phyloP scores from a whole-genome alignment of 2,329 filamentous ascomycete genomes.

The Pseudogymnoascus sp. region DNA sequence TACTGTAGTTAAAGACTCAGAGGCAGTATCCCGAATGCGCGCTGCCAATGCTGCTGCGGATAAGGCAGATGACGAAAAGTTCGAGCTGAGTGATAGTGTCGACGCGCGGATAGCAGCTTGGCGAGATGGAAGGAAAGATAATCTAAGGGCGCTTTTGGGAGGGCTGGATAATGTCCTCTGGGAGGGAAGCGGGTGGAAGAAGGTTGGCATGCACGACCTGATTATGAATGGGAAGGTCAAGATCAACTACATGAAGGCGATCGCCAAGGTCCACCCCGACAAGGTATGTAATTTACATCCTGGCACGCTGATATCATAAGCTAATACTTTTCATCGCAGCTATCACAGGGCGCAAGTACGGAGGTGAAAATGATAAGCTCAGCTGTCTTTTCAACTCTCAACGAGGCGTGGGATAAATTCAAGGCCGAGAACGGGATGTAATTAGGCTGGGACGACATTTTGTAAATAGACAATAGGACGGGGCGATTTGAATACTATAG shows the following conservation, averaged over 20 bases:
- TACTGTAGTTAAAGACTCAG: constrained; percentile 43
- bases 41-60: constrained; percentile 81
- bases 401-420: constrained; percentile 68
- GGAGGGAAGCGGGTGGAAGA: constrained; percentile 92
- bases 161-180: constrained; percentile 86
- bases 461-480: neutral
- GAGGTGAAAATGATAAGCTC: constrained; percentile 59
- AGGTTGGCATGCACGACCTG: constrained; percentile 86
- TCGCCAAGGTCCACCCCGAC: constrained; percentile 95
- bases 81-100: constrained; percentile 77
- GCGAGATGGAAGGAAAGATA: constrained; percentile 88
- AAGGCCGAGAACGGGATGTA: constrained; percentile 59
- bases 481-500: neutral
- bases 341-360: constrained; percentile 55
- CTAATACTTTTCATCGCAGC: constrained; percentile 31
- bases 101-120: constrained; percentile 71
- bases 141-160: constrained; percentile 76
- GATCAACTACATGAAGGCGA: constrained; percentile 97
- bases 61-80: constrained; percentile 83
- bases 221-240: constrained; percentile 93
- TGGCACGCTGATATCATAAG: constrained; percentile 4
- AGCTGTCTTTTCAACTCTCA: constrained; percentile 58
- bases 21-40: constrained; percentile 74
- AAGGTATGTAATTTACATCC: constrained; percentile 58
- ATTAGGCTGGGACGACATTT: neutral